A percentile compares a stretch with the other conserved stretches of the same genome.
Evolutionary conservation across 805 yeast genomes (phyloP).

Genomic region (Allodekkera sacchari): DNA sequence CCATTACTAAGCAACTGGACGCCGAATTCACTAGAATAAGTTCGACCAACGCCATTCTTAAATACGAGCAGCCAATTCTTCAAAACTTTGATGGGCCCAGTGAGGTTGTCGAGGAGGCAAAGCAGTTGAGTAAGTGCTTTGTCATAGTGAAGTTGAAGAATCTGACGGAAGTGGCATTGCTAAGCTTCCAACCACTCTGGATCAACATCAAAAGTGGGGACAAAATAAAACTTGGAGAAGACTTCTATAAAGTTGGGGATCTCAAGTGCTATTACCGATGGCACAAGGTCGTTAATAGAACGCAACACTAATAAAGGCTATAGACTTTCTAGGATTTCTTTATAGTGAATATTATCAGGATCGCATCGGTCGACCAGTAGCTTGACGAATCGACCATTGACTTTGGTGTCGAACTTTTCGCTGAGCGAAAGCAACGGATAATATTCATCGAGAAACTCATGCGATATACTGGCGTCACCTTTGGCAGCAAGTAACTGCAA

Average conservation of each 20-base stretch:
- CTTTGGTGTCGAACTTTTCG: constrained; percentile 1
- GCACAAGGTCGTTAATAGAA: constrained; percentile 8
- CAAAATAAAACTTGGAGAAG: constrained; percentile 6
- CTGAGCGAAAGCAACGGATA: constrained; percentile 7
- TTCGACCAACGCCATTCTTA: constrained; percentile 5
- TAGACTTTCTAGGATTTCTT: constrained; percentile 2
- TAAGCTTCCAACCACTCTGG: constrained; percentile 9
- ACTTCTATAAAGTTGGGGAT: neutral
- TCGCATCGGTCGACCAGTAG: constrained; percentile 4
- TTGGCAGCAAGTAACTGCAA: constrained; percentile 8
- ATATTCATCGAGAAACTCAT: constrained; percentile 7
- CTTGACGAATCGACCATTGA: neutral
- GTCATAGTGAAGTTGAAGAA: constrained; percentile 3
- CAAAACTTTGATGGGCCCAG: neutral
- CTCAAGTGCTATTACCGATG: constrained; percentile 11
- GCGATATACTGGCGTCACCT: constrained; percentile 5
- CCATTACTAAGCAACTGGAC: no score
- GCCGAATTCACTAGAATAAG: neutral
- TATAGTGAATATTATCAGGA: constrained; percentile 3
- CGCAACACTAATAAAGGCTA: constrained; percentile 2
- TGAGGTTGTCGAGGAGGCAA: neutral
- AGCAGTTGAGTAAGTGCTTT: constrained; percentile 5
- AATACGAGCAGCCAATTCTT: constrained; percentile 2
- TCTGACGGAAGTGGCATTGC: constrained; percentile 4
- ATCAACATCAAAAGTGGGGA: constrained; percentile 8